Percentiles rank a stretch among this genome's conserved stretches.
Conservation (phyloP, 805 yeast genomes). For the Pichia kluyveri region DNA sequence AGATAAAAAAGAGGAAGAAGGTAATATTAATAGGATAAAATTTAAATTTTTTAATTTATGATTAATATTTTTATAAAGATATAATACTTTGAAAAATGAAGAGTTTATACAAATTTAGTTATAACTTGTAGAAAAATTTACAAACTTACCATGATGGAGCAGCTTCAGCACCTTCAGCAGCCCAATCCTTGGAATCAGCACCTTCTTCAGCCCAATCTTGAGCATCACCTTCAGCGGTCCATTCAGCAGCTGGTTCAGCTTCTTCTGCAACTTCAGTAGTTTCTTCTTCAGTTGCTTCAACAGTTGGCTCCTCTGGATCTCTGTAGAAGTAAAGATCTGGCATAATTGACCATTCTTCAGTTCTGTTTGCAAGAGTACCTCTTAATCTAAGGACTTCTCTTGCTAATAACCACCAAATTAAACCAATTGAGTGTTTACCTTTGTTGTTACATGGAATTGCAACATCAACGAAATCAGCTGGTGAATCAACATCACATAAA, state of each 20-base stretch:
- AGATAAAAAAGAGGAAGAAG: too few species aligned
- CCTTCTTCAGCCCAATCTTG: conserved; percentile 49
- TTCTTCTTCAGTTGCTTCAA: conserved; percentile 52
- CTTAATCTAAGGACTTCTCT: conserved; percentile 99
- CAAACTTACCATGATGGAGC: conserved; percentile 26
- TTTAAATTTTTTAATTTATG: neutral
- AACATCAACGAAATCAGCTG: conserved; percentile 97
- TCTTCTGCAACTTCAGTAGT: conserved; percentile 46
- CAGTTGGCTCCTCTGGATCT: conserved; percentile 99
- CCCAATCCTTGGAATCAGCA: conserved; percentile 34
- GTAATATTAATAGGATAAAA: neutral
- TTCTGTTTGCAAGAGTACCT: conserved; percentile 94
- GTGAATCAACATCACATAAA: conserved; percentile 96
- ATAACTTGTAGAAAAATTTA: conserved; percentile 10
- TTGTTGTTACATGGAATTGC: conserved; percentile 99
- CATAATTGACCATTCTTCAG: conserved; percentile 97
- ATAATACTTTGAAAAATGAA: conserved; percentile 4
- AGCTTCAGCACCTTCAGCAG: conserved; percentile 34
- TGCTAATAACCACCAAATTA: conserved; percentile 98
- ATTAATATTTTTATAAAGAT: conserved; percentile 4
- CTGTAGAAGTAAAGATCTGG: conserved; percentile 99
- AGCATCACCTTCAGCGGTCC: conserved; percentile 38
- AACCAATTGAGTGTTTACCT: conserved; percentile 99
- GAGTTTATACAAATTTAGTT: conserved; percentile 5
- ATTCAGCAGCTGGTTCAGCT: conserved; percentile 53